Evolutionary conservation across 805 yeast species (phyloP), one percentile per base, ranked within the genome.

Genomic region (Ogataea paradorogensis): DNA sequence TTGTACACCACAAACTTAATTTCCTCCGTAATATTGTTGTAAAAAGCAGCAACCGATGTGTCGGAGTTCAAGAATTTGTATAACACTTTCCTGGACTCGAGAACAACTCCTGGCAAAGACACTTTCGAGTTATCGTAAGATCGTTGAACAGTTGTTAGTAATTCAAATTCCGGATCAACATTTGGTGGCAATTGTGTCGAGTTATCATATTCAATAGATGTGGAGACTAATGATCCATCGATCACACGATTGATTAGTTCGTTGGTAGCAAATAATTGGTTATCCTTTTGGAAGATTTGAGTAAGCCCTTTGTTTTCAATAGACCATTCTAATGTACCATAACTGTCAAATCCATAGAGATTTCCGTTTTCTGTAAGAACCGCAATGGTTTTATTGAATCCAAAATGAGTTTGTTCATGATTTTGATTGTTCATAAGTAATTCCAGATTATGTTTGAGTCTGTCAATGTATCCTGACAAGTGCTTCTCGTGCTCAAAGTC

Each of bases 51-150:
- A 15, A 80, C 67, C 1, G 78, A 71, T 2, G 82, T 67, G 52
- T 85, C 78, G 15, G 95, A 95, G 53, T 84, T 73, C 44, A 90
- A 63, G 58, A 84, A 90, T 61, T 91, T 93, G 74, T 90, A 88
- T 27, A 88, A 63, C 1, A 87, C 91, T 1, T 81, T 69, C 55
- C 87, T 74, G 50, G 84, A 80, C 15, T 82, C 81, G 21, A 84
- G 63, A 0, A 84, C 76, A 18, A 76, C 71, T 7, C 95, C 97
- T 33, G 82, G 58, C 10, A 82, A 81, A 0, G 82, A 78, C 4
- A 72, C 65, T 9, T 57, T 51, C 14, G 67, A 73, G 10, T 60
- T 62, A 8, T 56, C 58, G 2, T 64, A 62, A 31, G 66, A 66
- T 40, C 77, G 69, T 2, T 58, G 29, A 13, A 9, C 24, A 1